A percentile compares a stretch with the other conserved stretches of the same genome.
These are phyloP conservation scores for Tagetes erecta DNA, from an alignment of 129 eudicot species.

Conservation along the genomic window DNA sequence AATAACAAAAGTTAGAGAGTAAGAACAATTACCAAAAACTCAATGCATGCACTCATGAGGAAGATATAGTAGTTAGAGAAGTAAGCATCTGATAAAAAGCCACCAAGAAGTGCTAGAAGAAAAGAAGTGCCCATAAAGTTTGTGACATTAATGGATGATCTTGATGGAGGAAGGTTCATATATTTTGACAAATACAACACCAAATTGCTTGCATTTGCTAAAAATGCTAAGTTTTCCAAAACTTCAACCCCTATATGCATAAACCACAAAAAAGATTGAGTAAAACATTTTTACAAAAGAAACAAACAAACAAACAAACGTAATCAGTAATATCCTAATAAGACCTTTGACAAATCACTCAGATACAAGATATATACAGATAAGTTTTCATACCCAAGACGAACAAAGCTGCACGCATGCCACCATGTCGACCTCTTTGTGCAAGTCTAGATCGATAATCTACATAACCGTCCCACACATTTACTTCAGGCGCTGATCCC, in stretches of 20 bases:
- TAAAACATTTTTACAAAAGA: too few species aligned
- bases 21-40: constrained; percentile 55
- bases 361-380: not conserved
- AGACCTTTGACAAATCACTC: not conserved
- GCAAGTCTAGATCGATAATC: constrained; percentile 64
- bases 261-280: not conserved
- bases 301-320: too few species aligned
- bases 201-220: constrained; percentile 90
- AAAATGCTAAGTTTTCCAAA: constrained; percentile 70
- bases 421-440: constrained; percentile 63
- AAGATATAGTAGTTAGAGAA: constrained; percentile 56
- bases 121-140: constrained; percentile 93
- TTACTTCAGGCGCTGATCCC: constrained; percentile 49
- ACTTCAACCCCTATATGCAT: constrained; percentile 58
- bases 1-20: not conserved
- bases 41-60: constrained; percentile 54
- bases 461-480: constrained; percentile 75
- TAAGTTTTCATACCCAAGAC: constrained; percentile 50
- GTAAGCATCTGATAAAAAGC: constrained; percentile 80
- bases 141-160: constrained; percentile 63
- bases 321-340: too few species aligned
- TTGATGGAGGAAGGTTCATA: constrained; percentile 69
- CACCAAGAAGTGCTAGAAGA: constrained; percentile 83
- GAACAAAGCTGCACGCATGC: constrained; percentile 73
- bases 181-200: constrained; percentile 54